Percentiles rank a stretch among this genome's conserved stretches.
phyloP scores from a whole-genome alignment of 1,284 basidiomycete genomes.

The Irpex sp. region DNA sequence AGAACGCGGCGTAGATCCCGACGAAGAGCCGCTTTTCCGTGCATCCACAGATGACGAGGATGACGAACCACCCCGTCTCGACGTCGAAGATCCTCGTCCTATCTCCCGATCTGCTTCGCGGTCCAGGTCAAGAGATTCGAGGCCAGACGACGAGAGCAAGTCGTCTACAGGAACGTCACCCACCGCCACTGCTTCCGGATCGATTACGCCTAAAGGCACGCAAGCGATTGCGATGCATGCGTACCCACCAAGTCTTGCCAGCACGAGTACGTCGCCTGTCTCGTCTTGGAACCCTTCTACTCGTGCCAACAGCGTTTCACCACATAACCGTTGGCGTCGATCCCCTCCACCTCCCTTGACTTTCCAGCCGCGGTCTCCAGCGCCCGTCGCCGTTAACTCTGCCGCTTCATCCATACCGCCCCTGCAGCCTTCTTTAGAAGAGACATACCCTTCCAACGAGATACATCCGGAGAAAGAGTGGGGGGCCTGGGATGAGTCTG shows the following conservation, averaged over 20 bases:
- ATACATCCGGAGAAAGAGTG: constrained; percentile 31
- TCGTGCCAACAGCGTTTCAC: constrained; percentile 21
- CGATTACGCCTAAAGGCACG: constrained; percentile 27
- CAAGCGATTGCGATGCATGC: constrained; percentile 38
- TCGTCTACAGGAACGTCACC: constrained; percentile 22
- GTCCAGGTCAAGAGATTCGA: constrained; percentile 28
- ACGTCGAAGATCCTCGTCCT: constrained; percentile 40
- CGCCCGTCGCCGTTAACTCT: constrained; percentile 15
- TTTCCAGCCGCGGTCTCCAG: constrained; percentile 23
- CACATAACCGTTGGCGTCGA: constrained; percentile 30
- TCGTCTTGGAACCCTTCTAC: constrained; percentile 22
- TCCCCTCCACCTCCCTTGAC: constrained; percentile 36
- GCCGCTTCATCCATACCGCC: constrained; percentile 9
- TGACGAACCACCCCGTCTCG: constrained; percentile 35
- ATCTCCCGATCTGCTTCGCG: constrained; percentile 23
- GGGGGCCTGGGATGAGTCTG: constrained; percentile 41
- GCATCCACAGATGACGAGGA: constrained; percentile 50
- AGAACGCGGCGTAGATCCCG: constrained; percentile 28
- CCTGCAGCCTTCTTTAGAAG: background rate
- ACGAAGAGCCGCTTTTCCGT: constrained; percentile 50
- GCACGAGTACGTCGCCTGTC: constrained; percentile 31
- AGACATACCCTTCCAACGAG: constrained; percentile 1
- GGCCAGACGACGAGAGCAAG: constrained; percentile 26
- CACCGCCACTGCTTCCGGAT: constrained; percentile 19
- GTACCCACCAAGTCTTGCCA: constrained; percentile 52